phyloP scores from a whole-genome alignment of 345 rosid species.

The Hevea brasiliensis region DNA sequence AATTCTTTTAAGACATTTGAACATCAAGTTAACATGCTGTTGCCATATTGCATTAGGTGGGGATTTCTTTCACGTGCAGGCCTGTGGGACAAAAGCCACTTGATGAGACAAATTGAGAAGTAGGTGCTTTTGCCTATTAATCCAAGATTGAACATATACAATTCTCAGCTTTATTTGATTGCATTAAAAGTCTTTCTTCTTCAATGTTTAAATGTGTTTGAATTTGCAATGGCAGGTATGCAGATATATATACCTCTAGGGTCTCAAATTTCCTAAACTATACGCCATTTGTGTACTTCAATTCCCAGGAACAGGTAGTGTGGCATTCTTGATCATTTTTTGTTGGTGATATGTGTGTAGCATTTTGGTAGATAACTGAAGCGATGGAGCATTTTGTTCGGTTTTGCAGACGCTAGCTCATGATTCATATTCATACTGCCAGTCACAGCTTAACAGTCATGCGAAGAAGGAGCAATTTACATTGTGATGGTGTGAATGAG shows the following conservation, averaged over 20 bases:
- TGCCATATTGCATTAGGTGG: slow-evolving; percentile 55
- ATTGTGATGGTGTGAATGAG: background rate
- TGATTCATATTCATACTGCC: slow-evolving; percentile 49
- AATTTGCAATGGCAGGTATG: slow-evolving; percentile 58
- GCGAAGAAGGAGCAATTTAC: background rate
- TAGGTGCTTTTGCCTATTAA: slow-evolving; percentile 24
- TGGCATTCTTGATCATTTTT: background rate
- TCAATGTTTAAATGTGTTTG: background rate
- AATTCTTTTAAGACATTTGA: background rate
- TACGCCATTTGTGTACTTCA: slow-evolving; percentile 95
- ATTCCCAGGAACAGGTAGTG: slow-evolving; percentile 85
- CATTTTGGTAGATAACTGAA: background rate
- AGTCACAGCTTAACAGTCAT: slow-evolving; percentile 33
- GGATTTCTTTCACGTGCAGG: slow-evolving; percentile 94
- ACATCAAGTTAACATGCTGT: slow-evolving; percentile 10
- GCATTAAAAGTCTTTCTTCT: background rate
- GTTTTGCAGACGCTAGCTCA: slow-evolving; percentile 77
- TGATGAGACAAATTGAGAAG: slow-evolving; percentile 97
- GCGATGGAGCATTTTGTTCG: slow-evolving; percentile 1
- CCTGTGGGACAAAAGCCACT: slow-evolving; percentile 94
- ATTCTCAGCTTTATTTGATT: background rate
- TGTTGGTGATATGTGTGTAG: background rate
- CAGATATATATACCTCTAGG: slow-evolving; percentile 88
- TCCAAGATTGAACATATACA: background rate
- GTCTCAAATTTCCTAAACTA: slow-evolving; percentile 87